A percentile compares a stretch with the other conserved stretches of the same genome.
These are phyloP conservation scores for Hevea brasiliensis DNA, from an alignment of 345 rosid genomes.

Conservation along the genomic window DNA sequence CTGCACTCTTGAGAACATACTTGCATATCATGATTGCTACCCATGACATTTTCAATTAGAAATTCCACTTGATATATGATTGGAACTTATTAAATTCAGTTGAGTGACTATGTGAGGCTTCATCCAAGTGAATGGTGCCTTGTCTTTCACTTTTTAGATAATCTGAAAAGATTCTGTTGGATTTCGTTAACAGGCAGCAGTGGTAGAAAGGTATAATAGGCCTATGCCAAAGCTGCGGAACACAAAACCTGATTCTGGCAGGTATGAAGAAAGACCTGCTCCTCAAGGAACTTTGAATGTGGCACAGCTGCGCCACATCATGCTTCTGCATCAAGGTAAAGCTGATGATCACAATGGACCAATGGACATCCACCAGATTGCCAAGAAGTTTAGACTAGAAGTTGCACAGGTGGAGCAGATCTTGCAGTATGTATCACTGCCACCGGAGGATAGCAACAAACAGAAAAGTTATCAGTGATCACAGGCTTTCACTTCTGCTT, in stretches of 20 bases:
- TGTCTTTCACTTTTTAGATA: background rate
- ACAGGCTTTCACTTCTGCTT: slow-evolving; percentile 4
- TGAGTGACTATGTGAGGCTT: background rate
- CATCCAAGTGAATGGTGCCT: background rate
- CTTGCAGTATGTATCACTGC: slow-evolving; percentile 61
- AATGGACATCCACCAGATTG: slow-evolving; percentile 64
- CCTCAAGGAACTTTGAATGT: slow-evolving; percentile 73
- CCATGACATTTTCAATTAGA: background rate
- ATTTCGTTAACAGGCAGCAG: slow-evolving; percentile 50
- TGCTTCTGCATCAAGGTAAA: slow-evolving; percentile 78
- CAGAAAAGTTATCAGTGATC: slow-evolving; percentile 14
- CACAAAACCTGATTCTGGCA: slow-evolving; percentile 55
- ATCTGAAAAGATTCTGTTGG: background rate
- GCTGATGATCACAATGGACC: slow-evolving; percentile 65
- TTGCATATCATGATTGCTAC: background rate
- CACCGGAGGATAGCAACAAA: slow-evolving; percentile 53
- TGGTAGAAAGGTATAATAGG: slow-evolving; percentile 62
- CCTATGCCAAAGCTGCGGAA: slow-evolving; percentile 85
- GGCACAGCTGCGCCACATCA: slow-evolving; percentile 71
- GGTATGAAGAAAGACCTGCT: slow-evolving; percentile 58
- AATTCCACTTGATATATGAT: background rate
- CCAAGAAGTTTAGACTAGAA: slow-evolving; percentile 61
- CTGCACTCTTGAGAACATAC: background rate
- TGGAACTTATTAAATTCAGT: background rate
- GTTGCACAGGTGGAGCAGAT: slow-evolving; percentile 59